Base-by-base conservation (phyloP, 2,329 filamentous ascomycete genomes). In the Xylariaceae sp. region DNA sequence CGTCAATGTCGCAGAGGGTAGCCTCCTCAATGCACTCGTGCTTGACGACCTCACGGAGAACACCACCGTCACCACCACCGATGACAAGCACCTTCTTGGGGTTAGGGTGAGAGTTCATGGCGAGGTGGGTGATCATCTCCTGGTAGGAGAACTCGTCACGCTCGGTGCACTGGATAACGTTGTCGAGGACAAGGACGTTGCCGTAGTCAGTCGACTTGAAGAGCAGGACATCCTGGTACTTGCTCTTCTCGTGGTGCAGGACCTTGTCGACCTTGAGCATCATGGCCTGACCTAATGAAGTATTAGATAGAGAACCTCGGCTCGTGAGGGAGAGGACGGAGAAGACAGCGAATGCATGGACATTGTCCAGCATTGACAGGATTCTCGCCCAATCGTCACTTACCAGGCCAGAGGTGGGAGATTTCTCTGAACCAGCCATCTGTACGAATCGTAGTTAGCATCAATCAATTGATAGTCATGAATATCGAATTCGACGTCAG, bases 361-460 rank as follows among this genome's bases (percentile, higher is more conserved):
- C 10, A 3, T 11, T 11, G 15, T 23, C 30, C 8, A 13, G 23
- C 6, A 35, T 51, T 35, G 49, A 15, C 34, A 30, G 5, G n/a
- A 15, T 51, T 18, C 17, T 42, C 49, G n/a, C 34, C 18, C 15
- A 37, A 50, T 39, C 2, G 35, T 44, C 49, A 75, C 76, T 75
- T 74, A 82, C 80, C 84, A 64, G 94, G 93, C 94, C 94, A 99
- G 93, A 99, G 97, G 74, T 94, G 82, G 70, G 90, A 96, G 80
- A 96, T 92, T 82, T 99, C 94, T 77, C 92, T 90, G 88, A 99
- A 99, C 94, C 94, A 99, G 81, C 93, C 94, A 96, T 97, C 94
- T 96, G 69, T 50, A 50, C 51, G 39, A 56, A 18, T 54, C 58
- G 42, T 50, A 64, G 67, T 58, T 42, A 63, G 56, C 45, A 55